Base-by-base conservation (phyloP, 2,329 filamentous ascomycete species). In the Lasiodiplodia sp. region DNA sequence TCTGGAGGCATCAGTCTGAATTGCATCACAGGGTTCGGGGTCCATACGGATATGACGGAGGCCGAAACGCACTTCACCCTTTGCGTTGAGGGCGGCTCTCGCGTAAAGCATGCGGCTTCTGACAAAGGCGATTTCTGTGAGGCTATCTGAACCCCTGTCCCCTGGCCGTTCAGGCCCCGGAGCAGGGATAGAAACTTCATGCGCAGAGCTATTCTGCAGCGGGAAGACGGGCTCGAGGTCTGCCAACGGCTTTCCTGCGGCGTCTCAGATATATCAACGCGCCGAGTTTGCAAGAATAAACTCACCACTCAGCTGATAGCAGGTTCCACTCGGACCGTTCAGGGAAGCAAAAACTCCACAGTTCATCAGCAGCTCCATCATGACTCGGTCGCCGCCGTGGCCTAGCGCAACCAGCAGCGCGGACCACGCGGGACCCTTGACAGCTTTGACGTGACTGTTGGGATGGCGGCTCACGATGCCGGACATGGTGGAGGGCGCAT, bases 51-150 rank as follows among this genome's bases (percentile, higher is more conserved):
- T 93, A 77, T 92, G 92, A 71, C 89, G 89, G 66, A 97, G 85
- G 1, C 96, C 95, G 77, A 92, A 90, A 21, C 88, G 86, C 8
- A 96, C 86, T 10, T 84, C 80, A 3, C 91, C 90, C 72, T 87
- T 87, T 2, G 88, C 84, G 74, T 91, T 95, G 37, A 94, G 82
- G 1, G 87, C 86, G 23, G 93, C 88, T 73, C 89, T 89, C 25
- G 92, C 91, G 79, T 97, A 98, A 62, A 98, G 85, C 84, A 97
- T 96, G 23, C 93, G 89, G 75, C 88, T 93, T 69, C 94, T 89
- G 57, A 94, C 88, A 74, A 99, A 91, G 1, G 84, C 81, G 68
- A 98, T 93, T 38, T 58, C 51, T 25, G 66, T 68, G 38, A 68
- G 66, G 67, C 40, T 64, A 28, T 38, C 58, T 14, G 49, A 25